These are phyloP conservation scores for Tulasnella sp. DNA, from an alignment of 768 basidiomycete genomes.

Conservation along the genomic window DNA sequence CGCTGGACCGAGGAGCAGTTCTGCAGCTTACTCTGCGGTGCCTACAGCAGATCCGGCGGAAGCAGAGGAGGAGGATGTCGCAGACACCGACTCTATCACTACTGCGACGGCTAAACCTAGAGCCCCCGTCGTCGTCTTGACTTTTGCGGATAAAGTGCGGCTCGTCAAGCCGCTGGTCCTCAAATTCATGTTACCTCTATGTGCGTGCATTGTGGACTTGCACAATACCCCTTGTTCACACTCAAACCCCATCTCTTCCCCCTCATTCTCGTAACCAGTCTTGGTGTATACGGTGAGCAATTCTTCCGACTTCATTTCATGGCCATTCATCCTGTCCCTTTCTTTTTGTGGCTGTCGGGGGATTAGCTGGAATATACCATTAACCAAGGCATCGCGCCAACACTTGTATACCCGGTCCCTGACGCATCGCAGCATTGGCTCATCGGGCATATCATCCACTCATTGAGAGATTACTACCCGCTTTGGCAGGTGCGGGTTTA, in stretches of 20 bases:
- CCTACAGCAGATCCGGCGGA: constrained; percentile 32
- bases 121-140: constrained; percentile 36
- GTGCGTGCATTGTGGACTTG: constrained; percentile 37
- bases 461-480: constrained; percentile 86
- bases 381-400: constrained; percentile 89
- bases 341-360: too few species aligned
- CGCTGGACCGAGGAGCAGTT: constrained; percentile 18
- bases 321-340: too few species aligned
- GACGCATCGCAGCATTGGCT: constrained; percentile 45
- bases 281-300: constrained; percentile 50
- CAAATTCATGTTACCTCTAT: constrained; percentile 88
- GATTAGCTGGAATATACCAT: constrained; percentile 90
- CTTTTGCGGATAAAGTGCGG: constrained; percentile 63
- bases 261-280: constrained; percentile 30
- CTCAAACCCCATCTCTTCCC: too few species aligned
- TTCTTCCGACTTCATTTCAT: not conserved
- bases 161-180: constrained; percentile 68
- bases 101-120: constrained; percentile 22
- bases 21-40: constrained; percentile 30
- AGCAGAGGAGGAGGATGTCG: constrained; percentile 33
- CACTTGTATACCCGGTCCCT: constrained; percentile 80
- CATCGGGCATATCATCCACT: constrained; percentile 69
- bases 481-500: constrained; percentile 64
- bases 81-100: constrained; percentile 2
- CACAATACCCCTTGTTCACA: not conserved